Evolutionary conservation across 345 rosid species (phyloP).

Genomic region (Crucihimalaya himalaica): DNA sequence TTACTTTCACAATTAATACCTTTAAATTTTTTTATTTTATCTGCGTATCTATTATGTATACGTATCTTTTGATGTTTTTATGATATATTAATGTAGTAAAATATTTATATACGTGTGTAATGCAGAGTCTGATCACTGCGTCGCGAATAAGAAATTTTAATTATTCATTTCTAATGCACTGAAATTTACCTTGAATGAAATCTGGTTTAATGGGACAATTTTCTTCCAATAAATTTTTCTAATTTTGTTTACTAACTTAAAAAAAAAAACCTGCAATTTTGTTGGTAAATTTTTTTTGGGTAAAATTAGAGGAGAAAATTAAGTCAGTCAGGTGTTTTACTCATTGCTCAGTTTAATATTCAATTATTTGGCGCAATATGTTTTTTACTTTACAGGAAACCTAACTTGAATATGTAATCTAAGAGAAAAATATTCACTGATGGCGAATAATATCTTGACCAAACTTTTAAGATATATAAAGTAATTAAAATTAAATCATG

Average conservation of each 20-base stretch:
- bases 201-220: background rate
- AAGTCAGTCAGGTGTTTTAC: background rate
- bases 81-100: background rate
- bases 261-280: background rate
- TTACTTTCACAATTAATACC: slow-evolving; percentile 22
- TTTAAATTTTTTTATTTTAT: background rate
- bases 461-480: slow-evolving; percentile 16
- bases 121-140: slow-evolving; percentile 16
- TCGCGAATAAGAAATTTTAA: background rate
- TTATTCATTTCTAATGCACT: background rate
- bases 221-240: background rate
- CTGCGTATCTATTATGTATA: slow-evolving; percentile 17
- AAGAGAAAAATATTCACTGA: slow-evolving; percentile 1
- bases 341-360: background rate
- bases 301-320: background rate
- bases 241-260: background rate
- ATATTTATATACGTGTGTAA: background rate
- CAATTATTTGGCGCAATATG: background rate
- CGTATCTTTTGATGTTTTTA: slow-evolving; percentile 27
- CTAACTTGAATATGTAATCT: slow-evolving; percentile 30
- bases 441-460: slow-evolving; percentile 33
- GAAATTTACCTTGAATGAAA: background rate
- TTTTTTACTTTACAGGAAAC: slow-evolving; percentile 31
- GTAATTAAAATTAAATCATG: slow-evolving; percentile 9
- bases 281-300: background rate